Evolutionary conservation across 139 green algal species (phyloP), one percentile per base, ranked within the genome.

Genomic region (Limnomonas spitsbergensis): DNA sequence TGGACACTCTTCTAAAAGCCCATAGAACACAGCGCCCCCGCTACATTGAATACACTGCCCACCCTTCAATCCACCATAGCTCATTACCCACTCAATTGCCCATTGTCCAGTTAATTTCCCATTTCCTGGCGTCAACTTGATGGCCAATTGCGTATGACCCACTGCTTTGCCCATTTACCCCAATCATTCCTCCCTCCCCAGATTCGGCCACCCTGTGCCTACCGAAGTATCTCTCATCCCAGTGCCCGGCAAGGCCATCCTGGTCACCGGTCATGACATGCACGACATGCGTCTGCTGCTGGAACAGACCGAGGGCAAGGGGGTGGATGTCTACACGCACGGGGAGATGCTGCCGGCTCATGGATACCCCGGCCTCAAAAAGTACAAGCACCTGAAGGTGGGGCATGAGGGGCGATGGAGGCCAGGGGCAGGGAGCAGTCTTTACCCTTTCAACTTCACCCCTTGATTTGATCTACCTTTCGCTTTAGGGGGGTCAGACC

Each of bases 201-300:
- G 77, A 27, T 92, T 91, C 78, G 89, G 89, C 26, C 67, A 80
- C 39, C 88, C 86, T 1, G 76, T 67, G n/a, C 88, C 89, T 31
- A 89, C 87, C 1, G 38, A 79, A 39, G 90, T 95, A 32, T 67
- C 69, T 37, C 84, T 93, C 26, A 84, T 80, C 32, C 88, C 90
- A 29, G 47, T 83, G 7, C 40, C 73, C 7, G 91, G 91, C 76
- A 93, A 94, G 82, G 78, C 71, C 69, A 90, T 95, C 74, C 83
- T 95, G 26, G 78, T 95, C 26, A 89, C 79, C 0, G 91, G 91
- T 4, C 91, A 95, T 76, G 90, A 95, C 84, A 85, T 95, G 84
- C 78, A 89, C 47, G 90, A 74, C 67, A 26, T 74, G 32, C 7
- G 47, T 4, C 67, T 53, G 67, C 67, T 74, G 56, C 67, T 74